Conservation (phyloP, 208 protist species). For the Leishmania major region DNA sequence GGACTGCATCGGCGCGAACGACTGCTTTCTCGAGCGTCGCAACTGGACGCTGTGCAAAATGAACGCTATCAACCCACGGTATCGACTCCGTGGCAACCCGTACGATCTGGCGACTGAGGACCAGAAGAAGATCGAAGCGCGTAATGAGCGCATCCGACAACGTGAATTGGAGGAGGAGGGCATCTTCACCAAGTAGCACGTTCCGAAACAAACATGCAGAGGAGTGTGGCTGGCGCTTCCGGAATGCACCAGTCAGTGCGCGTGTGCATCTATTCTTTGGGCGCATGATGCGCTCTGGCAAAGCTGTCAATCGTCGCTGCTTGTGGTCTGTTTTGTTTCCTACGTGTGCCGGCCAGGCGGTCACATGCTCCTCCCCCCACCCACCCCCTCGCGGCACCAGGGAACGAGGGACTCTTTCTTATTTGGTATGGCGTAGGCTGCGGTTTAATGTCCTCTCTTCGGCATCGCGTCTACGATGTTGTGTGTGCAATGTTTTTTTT, state of each 20-base stretch:
- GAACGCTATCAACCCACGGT: constrained; percentile 88
- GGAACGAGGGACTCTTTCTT: not conserved
- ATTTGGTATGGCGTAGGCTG: not conserved
- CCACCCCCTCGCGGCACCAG: not conserved
- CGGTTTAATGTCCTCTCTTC: not conserved
- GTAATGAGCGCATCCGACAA: constrained; percentile 79
- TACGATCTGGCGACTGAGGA: constrained; percentile 88
- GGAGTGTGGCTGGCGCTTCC: not conserved
- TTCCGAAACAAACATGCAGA: not conserved
- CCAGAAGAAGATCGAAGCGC: constrained; percentile 88
- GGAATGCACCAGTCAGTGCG: not conserved
- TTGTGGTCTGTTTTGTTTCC: not conserved
- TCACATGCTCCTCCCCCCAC: not conserved
- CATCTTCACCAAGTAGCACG: constrained; percentile 51
- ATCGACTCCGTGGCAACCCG: constrained; percentile 84
- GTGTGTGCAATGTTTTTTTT: not conserved
- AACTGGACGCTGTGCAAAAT: constrained; percentile 92
- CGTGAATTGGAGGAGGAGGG: constrained; percentile 85
- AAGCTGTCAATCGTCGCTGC: not conserved
- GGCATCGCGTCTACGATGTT: not conserved
- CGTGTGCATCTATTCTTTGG: not conserved
- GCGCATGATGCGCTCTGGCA: not conserved
- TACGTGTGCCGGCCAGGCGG: not conserved
- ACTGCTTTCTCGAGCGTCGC: constrained; percentile 83
- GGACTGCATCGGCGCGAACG: constrained; percentile 75